phyloP scores from a whole-genome alignment of 495 filamentous ascomycete genomes.

The Entonaema liquescens region DNA sequence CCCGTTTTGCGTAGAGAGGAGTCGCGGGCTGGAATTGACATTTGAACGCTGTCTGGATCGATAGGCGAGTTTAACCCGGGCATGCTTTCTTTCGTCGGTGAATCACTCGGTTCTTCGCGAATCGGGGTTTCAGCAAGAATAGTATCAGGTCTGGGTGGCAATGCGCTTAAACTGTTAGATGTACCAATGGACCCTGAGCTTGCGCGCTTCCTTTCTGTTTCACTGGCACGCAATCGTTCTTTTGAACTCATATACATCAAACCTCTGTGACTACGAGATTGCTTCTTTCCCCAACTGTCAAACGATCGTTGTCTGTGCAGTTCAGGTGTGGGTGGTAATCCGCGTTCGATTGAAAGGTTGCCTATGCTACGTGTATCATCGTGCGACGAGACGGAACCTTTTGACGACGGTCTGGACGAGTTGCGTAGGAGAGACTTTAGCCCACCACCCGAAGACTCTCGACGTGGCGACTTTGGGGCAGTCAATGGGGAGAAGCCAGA shows the following conservation, averaged over 20 bases:
- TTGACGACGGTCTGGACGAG: conserved; percentile 58
- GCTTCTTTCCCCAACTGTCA: conserved; percentile 64
- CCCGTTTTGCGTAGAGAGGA: conserved; percentile 71
- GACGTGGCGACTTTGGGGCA: conserved; percentile 64
- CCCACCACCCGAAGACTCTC: conserved; percentile 51
- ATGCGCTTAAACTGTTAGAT: conserved; percentile 46
- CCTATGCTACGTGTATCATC: conserved; percentile 67
- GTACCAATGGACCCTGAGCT: conserved; percentile 48
- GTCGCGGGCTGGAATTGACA: conserved; percentile 70
- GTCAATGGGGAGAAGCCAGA: conserved; percentile 75
- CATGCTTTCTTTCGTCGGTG: conserved; percentile 38
- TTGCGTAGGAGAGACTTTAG: conserved; percentile 52
- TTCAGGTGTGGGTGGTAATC: conserved; percentile 50
- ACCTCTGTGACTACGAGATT: conserved; percentile 57
- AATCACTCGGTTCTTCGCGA: conserved; percentile 57
- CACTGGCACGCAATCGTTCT: conserved; percentile 63
- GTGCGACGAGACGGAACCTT: conserved; percentile 58
- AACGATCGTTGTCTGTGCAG: conserved; percentile 57
- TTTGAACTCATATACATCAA: conserved; percentile 70
- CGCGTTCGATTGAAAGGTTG: conserved; percentile 66
- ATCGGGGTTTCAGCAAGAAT: conserved; percentile 62
- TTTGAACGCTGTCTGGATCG: conserved; percentile 42
- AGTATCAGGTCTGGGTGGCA: conserved; percentile 52
- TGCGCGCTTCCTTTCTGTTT: conserved; percentile 59
- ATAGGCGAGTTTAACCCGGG: conserved; percentile 24